A percentile compares a stretch with the other conserved stretches of the same genome.
These are phyloP conservation scores for Lindgomyces ingoldianus DNA, from an alignment of 495 filamentous ascomycete genomes.

Conservation along the genomic window DNA sequence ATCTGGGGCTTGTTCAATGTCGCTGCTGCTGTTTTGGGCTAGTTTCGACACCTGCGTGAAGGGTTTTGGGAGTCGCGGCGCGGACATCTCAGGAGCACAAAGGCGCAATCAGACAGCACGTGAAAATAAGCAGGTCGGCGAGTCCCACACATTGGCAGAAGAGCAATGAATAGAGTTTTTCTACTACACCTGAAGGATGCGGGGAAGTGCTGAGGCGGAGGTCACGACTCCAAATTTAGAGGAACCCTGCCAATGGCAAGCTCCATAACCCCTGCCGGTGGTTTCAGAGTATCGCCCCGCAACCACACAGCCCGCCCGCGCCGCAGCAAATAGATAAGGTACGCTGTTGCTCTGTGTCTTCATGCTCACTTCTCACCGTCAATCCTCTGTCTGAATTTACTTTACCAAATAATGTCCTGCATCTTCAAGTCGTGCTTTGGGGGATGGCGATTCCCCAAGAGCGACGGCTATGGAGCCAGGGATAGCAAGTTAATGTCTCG, in stretches of 20 bases:
- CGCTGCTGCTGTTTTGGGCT: not conserved
- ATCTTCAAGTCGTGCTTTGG: not conserved
- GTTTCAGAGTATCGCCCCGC: not conserved
- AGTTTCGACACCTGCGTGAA: not conserved
- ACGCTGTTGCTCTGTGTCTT: no score
- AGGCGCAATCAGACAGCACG: not conserved
- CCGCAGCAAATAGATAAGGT: no score
- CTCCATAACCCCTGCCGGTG: not conserved
- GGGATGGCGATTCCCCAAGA: not conserved
- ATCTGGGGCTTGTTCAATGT: not conserved
- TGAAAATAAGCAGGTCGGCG: not conserved
- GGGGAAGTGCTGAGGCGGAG: not conserved
- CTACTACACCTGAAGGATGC: no score
- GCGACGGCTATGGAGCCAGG: not conserved
- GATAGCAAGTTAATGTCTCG: not conserved
- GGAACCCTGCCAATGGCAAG: not conserved
- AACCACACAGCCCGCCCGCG: no score
- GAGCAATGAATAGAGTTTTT: no score
- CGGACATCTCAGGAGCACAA: not conserved
- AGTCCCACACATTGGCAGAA: not conserved
- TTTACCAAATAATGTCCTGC: not conserved
- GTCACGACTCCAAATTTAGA: not conserved
- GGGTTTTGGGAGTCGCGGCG: not conserved
- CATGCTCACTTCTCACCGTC: no score
- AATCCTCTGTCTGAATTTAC: not conserved